A percentile compares a stretch with the other conserved stretches of the same genome.
These are phyloP conservation scores for Trichoderma reesei DNA, from an alignment of 495 filamentous ascomycete species.

Conservation along the genomic window DNA sequence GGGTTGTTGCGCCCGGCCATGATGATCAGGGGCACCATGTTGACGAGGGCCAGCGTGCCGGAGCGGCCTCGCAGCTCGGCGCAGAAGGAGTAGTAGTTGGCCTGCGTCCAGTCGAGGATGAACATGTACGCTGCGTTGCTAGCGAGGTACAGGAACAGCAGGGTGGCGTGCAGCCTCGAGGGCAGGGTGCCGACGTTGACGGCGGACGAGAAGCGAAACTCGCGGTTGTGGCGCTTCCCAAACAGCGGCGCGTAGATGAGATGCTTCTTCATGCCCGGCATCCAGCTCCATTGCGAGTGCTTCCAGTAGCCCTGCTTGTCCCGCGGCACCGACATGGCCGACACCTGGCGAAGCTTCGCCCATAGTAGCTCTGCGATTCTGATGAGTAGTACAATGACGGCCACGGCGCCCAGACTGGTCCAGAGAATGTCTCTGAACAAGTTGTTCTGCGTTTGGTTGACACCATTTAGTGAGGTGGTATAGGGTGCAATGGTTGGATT, in stretches of 20 bases:
- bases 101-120: conserved; percentile 45
- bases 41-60: conserved; percentile 72
- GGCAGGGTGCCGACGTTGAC: conserved; percentile 80
- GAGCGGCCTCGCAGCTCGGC: conserved; percentile 68
- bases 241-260: conserved; percentile 79
- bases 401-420: conserved; percentile 40
- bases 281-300: conserved; percentile 35
- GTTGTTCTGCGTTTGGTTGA: conserved; percentile 39
- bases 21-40: conserved; percentile 85
- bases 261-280: conserved; percentile 60
- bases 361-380: conserved; percentile 35
- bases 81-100: conserved; percentile 41
- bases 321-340: conserved; percentile 35
- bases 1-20: conserved; percentile 90
- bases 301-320: conserved; percentile 41
- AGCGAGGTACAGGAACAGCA: conserved; percentile 54
- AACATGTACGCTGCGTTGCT: conserved; percentile 59
- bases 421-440: conserved; percentile 38
- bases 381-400: conserved; percentile 32
- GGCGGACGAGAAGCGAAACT: conserved; percentile 66
- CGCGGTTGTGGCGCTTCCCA: conserved; percentile 73
- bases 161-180: conserved; percentile 66
- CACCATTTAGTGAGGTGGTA: conserved; percentile 38
- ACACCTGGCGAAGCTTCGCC: conserved; percentile 37
- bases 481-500: conserved; percentile 37